Conservation (phyloP, 179 eudicot genomes). For the Corrigiola litoralis region DNA sequence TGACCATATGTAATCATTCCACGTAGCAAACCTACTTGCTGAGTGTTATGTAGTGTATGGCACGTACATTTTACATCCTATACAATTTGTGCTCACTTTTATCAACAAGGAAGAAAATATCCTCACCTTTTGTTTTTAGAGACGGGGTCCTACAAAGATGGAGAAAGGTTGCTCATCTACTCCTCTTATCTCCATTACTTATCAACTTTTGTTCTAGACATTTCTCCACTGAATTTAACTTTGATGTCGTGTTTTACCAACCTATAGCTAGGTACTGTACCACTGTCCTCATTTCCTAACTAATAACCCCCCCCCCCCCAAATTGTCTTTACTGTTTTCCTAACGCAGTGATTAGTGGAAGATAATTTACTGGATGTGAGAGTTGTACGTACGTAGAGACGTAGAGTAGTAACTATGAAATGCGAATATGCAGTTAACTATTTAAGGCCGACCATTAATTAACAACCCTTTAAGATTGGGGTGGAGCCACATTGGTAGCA, state of each 20-base stretch:
- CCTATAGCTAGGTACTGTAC: background rate
- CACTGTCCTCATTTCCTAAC: background rate
- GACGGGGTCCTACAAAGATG: background rate
- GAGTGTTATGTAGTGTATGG: no score
- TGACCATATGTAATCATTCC: background rate
- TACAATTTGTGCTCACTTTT: background rate
- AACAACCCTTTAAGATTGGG: no score
- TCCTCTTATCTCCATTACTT: slow-evolving; percentile 15
- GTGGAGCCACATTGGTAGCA: no score
- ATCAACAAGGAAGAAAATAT: background rate
- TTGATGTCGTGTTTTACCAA: background rate
- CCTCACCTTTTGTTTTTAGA: background rate
- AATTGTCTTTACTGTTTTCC: no score
- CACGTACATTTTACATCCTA: background rate
- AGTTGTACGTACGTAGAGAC: no score
- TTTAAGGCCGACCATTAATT: no score
- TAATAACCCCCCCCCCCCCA: no score
- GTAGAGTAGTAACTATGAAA: no score
- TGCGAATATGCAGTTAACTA: no score
- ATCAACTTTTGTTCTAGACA: slow-evolving; percentile 12
- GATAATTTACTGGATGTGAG: no score
- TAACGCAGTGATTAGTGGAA: no score
- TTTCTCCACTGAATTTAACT: slow-evolving; percentile 1
- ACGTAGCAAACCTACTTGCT: background rate
- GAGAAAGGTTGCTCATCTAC: background rate